Evolutionary conservation across 805 yeast species (phyloP).

Genomic region (Kodamaea hsintzibuensis): DNA sequence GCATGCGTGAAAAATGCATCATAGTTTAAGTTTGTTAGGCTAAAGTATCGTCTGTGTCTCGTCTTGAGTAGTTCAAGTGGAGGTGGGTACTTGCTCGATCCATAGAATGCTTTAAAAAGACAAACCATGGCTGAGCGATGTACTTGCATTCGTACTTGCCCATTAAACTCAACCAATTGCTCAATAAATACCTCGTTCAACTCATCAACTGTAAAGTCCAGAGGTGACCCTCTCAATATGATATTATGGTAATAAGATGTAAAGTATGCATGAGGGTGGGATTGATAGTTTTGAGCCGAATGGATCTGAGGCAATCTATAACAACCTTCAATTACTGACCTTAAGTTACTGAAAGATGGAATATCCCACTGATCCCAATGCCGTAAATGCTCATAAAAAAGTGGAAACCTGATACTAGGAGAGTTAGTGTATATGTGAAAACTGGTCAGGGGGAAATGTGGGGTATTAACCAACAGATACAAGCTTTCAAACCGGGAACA

Average conservation of each 20-base stretch:
- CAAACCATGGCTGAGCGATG: not conserved
- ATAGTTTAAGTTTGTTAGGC: not conserved
- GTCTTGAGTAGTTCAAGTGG: not conserved
- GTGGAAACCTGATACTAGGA: conserved; percentile 27
- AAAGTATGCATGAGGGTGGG: not conserved
- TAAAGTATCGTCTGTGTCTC: not conserved
- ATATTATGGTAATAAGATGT: not conserved
- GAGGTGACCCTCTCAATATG: not conserved
- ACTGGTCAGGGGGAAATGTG: conserved; percentile 12
- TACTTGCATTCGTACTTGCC: not conserved
- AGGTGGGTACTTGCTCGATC: not conserved
- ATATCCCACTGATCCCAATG: not conserved
- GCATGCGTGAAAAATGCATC: not conserved
- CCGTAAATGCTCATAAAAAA: conserved; percentile 21
- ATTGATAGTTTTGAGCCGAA: not conserved
- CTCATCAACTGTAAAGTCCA: conserved; percentile 3
- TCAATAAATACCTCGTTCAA: conserved; percentile 1
- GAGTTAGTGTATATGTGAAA: conserved; percentile 22
- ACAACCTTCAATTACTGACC: not conserved
- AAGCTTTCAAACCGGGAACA: conserved; percentile 22
- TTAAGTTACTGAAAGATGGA: not conserved
- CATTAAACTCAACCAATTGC: not conserved
- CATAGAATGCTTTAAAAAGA: not conserved
- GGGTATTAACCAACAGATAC: conserved; percentile 9
- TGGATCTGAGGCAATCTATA: not conserved